Conservation (phyloP, 768 basidiomycete species). For the Fibroporia radiculosa region DNA sequence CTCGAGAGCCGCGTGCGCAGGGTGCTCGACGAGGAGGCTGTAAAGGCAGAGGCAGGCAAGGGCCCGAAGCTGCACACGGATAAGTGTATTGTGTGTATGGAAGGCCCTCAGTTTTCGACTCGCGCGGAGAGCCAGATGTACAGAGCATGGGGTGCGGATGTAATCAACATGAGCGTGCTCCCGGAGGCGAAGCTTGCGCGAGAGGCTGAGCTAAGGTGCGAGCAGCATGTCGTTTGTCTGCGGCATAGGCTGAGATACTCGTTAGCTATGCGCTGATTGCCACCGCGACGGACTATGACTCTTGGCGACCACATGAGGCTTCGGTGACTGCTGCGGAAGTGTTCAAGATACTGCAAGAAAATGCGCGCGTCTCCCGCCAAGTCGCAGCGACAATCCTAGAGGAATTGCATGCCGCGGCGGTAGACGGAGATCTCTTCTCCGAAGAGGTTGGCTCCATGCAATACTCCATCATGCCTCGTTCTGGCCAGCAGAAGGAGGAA, state of each 20-base stretch:
- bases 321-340: slow-evolving; percentile 90
- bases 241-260: not conserved
- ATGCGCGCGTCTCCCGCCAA: slow-evolving; percentile 79
- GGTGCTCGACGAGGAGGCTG: slow-evolving; percentile 39
- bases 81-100: slow-evolving; percentile 92
- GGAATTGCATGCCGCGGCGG: slow-evolving; percentile 54
- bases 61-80: slow-evolving; percentile 68
- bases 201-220: slow-evolving; percentile 88
- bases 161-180: slow-evolving; percentile 96
- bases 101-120: slow-evolving; percentile 98
- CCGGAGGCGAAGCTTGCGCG: slow-evolving; percentile 97
- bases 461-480: slow-evolving; percentile 74
- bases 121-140: slow-evolving; percentile 95
- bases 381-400: slow-evolving; percentile 66
- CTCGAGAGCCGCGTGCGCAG: slow-evolving; percentile 55
- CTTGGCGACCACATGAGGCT: slow-evolving; percentile 77
- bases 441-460: slow-evolving; percentile 81
- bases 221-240: no score
- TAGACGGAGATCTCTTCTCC: slow-evolving; percentile 47
- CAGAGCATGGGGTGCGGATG: slow-evolving; percentile 82
- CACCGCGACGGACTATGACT: slow-evolving; percentile 91
- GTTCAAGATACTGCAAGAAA: slow-evolving; percentile 77
- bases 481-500: slow-evolving; percentile 43
- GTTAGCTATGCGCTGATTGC: slow-evolving; percentile 86
- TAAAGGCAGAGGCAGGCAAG: slow-evolving; percentile 32